A percentile compares a stretch with the other conserved stretches of the same genome.
These are phyloP conservation scores for Pezicula neosporulosa DNA, from an alignment of 2,329 filamentous ascomycete genomes.

Conservation along the genomic window DNA sequence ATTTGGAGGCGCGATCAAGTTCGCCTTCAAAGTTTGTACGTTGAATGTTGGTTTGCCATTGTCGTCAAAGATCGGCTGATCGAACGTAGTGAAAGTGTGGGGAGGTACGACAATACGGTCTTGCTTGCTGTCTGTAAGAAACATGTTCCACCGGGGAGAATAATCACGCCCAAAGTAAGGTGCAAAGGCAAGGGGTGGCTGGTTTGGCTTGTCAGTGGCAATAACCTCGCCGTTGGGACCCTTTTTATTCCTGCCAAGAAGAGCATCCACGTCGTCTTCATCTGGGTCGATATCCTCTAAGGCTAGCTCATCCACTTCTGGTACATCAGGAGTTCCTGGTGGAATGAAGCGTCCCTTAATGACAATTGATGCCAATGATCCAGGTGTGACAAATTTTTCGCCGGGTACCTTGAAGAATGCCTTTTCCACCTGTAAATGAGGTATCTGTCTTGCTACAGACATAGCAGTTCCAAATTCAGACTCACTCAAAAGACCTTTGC, in stretches of 20 bases:
- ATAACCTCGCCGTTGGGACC: slow-evolving; percentile 57
- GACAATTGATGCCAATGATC: slow-evolving; percentile 88
- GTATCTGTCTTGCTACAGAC: slow-evolving; percentile 77
- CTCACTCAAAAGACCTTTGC: slow-evolving; percentile 67
- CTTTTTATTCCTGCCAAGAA: slow-evolving; percentile 72
- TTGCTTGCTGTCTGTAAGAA: slow-evolving; percentile 90
- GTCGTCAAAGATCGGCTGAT: slow-evolving; percentile 79
- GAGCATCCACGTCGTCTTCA: slow-evolving; percentile 85
- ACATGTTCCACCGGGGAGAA: slow-evolving; percentile 88
- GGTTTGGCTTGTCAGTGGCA: slow-evolving; percentile 61
- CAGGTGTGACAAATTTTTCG: slow-evolving; percentile 88
- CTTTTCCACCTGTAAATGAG: slow-evolving; percentile 79
- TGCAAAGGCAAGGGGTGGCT: slow-evolving; percentile 83
- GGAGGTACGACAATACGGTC: slow-evolving; percentile 96
- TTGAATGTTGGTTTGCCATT: slow-evolving; percentile 86
- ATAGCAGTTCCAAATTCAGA: slow-evolving; percentile 75
- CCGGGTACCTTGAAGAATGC: slow-evolving; percentile 98
- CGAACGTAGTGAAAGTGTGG: slow-evolving; percentile 91
- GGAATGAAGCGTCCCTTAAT: slow-evolving; percentile 94
- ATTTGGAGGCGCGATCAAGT: slow-evolving; percentile 92
- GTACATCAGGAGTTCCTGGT: slow-evolving; percentile 73
- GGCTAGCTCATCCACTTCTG: slow-evolving; percentile 71
- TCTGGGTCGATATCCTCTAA: slow-evolving; percentile 89
- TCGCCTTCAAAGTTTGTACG: slow-evolving; percentile 94
- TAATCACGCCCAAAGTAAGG: slow-evolving; percentile 89